Conservation (phyloP, 495 filamentous ascomycete genomes). For the Hamigera avellanea region DNA sequence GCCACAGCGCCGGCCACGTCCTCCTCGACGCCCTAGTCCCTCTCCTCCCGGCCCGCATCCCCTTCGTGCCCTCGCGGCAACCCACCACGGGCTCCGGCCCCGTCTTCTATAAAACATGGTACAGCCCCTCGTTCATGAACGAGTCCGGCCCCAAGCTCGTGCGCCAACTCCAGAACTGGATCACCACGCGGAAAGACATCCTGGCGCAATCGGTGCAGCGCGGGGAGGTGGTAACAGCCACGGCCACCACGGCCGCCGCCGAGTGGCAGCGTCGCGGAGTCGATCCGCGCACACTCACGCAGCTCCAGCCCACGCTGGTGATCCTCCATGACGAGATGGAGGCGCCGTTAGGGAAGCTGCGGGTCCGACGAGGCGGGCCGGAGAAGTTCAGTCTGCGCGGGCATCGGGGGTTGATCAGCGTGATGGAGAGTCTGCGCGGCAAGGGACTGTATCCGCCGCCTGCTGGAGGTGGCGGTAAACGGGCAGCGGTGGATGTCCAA, state of each 20-base stretch:
- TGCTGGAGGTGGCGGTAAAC: not conserved
- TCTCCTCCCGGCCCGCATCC: conserved; percentile 32
- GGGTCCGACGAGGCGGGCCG: conserved; percentile 40
- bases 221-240: not conserved
- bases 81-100: conserved; percentile 26
- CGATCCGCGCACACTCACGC: conserved; percentile 8
- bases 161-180: conserved; percentile 26
- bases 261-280: conserved; percentile 5
- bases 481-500: conserved; percentile 12
- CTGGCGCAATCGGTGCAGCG: conserved; percentile 3
- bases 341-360: conserved; percentile 51
- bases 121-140: conserved; percentile 70
- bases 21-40: conserved; percentile 45
- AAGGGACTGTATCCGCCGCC: conserved; percentile 18
- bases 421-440: conserved; percentile 35
- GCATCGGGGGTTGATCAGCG: conserved; percentile 71
- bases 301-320: conserved; percentile 40
- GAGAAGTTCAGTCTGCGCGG: conserved; percentile 46
- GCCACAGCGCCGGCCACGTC: conserved; percentile 70
- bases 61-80: conserved; percentile 26
- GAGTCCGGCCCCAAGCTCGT: conserved; percentile 42
- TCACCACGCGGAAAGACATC: conserved; percentile 32
- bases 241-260: not conserved
- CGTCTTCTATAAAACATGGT: conserved; percentile 50
- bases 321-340: conserved; percentile 82